Base-by-base conservation (phyloP, 768 basidiomycete genomes). In the Serpula lacrymans region DNA sequence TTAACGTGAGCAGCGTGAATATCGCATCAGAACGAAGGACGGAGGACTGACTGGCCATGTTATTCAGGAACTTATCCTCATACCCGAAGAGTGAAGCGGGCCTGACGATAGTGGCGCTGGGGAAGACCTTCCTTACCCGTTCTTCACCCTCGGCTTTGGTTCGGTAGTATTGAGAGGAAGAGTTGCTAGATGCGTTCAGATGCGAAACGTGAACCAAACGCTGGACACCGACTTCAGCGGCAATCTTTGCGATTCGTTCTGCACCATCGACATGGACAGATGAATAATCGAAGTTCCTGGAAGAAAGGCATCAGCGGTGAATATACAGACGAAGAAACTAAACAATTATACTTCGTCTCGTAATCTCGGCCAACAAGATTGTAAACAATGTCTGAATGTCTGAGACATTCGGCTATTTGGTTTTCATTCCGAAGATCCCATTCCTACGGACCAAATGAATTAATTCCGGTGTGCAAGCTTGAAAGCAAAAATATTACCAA, bases 371-470 rank as follows among this genome's bases (percentile, higher is more conserved):
- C 93, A 37, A 88, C 84, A 42, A 97, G 84, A 67, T 97, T 98
- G 72, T 93, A 96, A 16, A 99, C 96, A 4, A 85, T 87, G 60
- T 98, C 91, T 14, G 95, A 97, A 64, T 96, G 92, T 50, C 89
- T 75, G 44, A 98, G 60, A 62, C 93, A 96, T 60, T 97, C 95
- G 27, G 80, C 88, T 52, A 94, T 96, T 57, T 94, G 91, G 37
- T 81, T 75, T 54, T 91, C 87, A 57, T 89, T 84, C 42, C 91
- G 78, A 34, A 95, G 74, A 58, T 97, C 92, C 91, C 92, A 97
- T 77, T 97, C 95, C 94, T 97, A 48, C 22, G 18, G 12, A 21
- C 30, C 25, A 35, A 30, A 30, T 24, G 36, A 49, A 20, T 43
- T 27, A 39, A 52, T 41, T 52, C 46, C 39, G 46, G 23, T 23